Percentiles rank a stretch among this genome's conserved stretches.
Evolutionary conservation across 345 rosid species (phyloP).

Genomic region (Angophora floribunda): DNA sequence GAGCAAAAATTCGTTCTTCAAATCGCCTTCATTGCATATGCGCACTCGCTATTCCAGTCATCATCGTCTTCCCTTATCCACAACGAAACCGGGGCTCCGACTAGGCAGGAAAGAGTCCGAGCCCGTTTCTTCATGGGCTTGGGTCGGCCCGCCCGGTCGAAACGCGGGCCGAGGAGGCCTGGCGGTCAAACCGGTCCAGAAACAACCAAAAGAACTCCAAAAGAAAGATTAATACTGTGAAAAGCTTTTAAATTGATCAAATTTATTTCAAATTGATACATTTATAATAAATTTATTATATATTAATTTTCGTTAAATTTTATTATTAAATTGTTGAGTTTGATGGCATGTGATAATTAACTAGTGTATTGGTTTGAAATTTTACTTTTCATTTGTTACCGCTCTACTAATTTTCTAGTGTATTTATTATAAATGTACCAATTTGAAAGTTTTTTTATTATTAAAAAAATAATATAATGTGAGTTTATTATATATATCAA

Average conservation of each 20-base stretch:
- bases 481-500: accelerated
- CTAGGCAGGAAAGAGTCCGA: not conserved
- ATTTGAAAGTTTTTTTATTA: accelerated
- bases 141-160: not conserved
- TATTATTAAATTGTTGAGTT: no score
- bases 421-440: accelerated
- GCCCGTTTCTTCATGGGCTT: not conserved
- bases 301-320: no score
- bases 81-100: not conserved
- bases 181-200: not conserved
- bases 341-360: no score
- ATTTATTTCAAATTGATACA: accelerated
- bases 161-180: not conserved
- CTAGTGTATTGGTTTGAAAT: no score
- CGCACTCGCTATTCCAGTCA: not conserved
- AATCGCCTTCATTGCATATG: not conserved
- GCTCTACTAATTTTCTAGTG: accelerated
- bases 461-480: accelerated
- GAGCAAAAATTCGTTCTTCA: not conserved
- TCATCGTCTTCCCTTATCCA: not conserved
- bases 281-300: accelerated
- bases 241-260: not conserved
- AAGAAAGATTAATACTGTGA: no score
- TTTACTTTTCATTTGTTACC: accelerated
- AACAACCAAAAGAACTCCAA: not conserved